These are phyloP conservation scores for Amphichorda felina DNA, from an alignment of 2,329 filamentous ascomycete genomes.

Conservation along the genomic window DNA sequence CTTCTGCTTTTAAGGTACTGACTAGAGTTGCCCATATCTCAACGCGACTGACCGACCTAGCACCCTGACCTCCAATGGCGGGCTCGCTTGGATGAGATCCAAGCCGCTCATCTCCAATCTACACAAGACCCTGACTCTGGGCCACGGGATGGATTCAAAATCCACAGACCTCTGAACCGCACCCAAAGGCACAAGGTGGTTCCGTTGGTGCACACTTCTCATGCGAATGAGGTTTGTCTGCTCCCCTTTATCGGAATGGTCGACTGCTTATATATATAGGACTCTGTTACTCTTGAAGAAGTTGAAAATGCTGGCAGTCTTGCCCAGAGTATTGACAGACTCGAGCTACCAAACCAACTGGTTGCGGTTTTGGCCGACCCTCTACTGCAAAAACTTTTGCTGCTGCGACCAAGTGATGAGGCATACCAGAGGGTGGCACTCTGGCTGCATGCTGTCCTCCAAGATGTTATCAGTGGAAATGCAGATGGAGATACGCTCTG, in stretches of 20 bases:
- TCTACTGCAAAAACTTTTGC: slow-evolving; percentile 64
- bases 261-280: slow-evolving; percentile 5
- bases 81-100: slow-evolving; percentile 53
- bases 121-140: slow-evolving; percentile 22
- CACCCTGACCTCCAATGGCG: slow-evolving; percentile 72
- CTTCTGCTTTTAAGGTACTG: slow-evolving; percentile 47
- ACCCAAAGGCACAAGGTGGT: slow-evolving; percentile 28
- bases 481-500: slow-evolving; percentile 33
- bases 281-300: slow-evolving; percentile 58
- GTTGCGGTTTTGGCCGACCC: slow-evolving; percentile 66
- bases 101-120: slow-evolving; percentile 41
- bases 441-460: slow-evolving; percentile 45
- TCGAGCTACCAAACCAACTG: slow-evolving; percentile 73
- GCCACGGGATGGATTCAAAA: slow-evolving; percentile 45
- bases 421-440: slow-evolving; percentile 40
- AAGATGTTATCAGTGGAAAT: slow-evolving; percentile 41
- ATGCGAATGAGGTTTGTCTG: slow-evolving; percentile 50
- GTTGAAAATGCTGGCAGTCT: slow-evolving; percentile 61
- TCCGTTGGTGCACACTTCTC: slow-evolving; percentile 62
- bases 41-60: slow-evolving; percentile 22
- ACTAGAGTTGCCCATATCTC: not conserved
- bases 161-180: slow-evolving; percentile 34
- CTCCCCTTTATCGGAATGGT: not conserved
- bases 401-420: slow-evolving; percentile 46
- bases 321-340: slow-evolving; percentile 60